phyloP scores from a whole-genome alignment of 164 flowering plant species.

The Aristolochia contorta region DNA sequence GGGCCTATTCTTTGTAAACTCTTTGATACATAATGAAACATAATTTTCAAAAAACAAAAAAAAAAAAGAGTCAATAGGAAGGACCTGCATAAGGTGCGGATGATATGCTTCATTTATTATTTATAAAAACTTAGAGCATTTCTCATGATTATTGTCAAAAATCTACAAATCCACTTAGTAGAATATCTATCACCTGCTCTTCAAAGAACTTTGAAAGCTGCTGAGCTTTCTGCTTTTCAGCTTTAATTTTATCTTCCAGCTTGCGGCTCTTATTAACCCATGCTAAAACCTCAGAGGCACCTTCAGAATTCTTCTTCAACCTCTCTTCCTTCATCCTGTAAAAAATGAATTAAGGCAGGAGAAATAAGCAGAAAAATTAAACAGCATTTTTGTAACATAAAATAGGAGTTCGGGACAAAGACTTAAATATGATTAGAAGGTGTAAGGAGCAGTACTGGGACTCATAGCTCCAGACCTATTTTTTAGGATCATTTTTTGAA shows the following conservation, averaged over 20 bases:
- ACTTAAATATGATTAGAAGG: neutral
- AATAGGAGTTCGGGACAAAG: neutral
- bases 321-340: conserved; percentile 86
- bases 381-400: neutral
- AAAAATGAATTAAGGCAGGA: too few relatives aligned
- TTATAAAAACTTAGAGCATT: too few relatives aligned
- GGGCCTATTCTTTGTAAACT: too few relatives aligned
- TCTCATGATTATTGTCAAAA: too few relatives aligned
- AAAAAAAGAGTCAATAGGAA: too few relatives aligned
- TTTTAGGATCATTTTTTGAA: too few relatives aligned
- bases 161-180: too few relatives aligned
- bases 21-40: too few relatives aligned
- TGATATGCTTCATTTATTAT: too few relatives aligned
- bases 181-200: conserved; percentile 45
- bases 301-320: conserved; percentile 43
- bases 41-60: too few relatives aligned
- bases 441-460: neutral
- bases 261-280: conserved; percentile 81
- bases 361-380: neutral
- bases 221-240: conserved; percentile 69
- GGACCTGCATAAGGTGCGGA: too few relatives aligned
- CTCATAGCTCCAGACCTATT: too few relatives aligned
- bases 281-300: conserved; percentile 51
- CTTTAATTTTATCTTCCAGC: conserved; percentile 49
- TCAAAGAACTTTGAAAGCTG: conserved; percentile 68